Percentiles rank a stretch among this genome's conserved stretches.
These are phyloP conservation scores for Anethum foeniculum DNA, from an alignment of 140 eudicot genomes.

Conservation along the genomic window DNA sequence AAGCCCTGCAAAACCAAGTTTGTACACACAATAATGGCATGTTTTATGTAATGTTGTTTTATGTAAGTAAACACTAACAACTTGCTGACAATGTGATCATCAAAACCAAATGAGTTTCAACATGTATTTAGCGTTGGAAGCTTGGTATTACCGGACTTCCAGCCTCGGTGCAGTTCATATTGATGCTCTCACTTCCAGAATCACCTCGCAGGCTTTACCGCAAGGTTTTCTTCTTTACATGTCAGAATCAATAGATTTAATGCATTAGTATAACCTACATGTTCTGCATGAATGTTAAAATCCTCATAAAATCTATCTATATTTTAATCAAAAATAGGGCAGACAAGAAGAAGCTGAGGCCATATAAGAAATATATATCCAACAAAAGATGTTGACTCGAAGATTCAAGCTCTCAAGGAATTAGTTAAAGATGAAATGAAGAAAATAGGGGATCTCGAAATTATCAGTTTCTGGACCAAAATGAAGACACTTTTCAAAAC, in stretches of 20 bases:
- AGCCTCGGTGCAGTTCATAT: slow-evolving; percentile 38
- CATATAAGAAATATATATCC: slow-evolving; percentile 60
- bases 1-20: no score
- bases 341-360: slow-evolving; percentile 47
- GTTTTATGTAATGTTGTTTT: no score
- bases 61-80: no score
- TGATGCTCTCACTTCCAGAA: slow-evolving; percentile 56
- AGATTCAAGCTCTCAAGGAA: slow-evolving; percentile 42
- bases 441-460: slow-evolving; percentile 12
- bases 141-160: slow-evolving; percentile 62
- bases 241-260: neutral
- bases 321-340: slow-evolving; percentile 17
- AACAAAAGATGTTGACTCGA: slow-evolving; percentile 44
- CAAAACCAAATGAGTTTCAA: no score
- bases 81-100: no score
- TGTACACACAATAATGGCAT: no score
- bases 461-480: slow-evolving; percentile 14
- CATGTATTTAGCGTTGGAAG: slow-evolving; percentile 69
- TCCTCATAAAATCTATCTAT: neutral
- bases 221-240: slow-evolving; percentile 15
- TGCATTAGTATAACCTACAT: neutral
- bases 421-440: slow-evolving; percentile 25
- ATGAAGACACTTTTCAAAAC: slow-evolving; percentile 40
- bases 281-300: slow-evolving; percentile 22
- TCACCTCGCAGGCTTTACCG: slow-evolving; percentile 66